Evolutionary conservation across 306 rosid genomes (phyloP).

Genomic region (cucumber (Cucumis sativus)): DNA sequence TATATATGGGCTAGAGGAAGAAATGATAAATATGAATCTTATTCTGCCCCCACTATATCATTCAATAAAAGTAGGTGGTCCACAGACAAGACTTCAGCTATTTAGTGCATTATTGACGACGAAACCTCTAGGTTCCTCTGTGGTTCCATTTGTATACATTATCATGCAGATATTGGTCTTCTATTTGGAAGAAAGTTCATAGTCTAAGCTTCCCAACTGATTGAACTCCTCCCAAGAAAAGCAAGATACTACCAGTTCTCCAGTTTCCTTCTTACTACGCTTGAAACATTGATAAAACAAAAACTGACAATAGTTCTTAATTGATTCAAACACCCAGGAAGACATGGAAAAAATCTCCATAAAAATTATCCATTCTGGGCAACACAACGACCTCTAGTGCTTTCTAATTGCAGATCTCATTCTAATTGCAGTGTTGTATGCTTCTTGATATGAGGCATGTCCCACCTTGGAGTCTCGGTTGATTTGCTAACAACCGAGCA

Average conservation of each 20-base stretch:
- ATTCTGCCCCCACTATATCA: slow-evolving; percentile 57
- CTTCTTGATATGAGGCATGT: slow-evolving; percentile 49
- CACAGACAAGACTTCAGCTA: slow-evolving; percentile 57
- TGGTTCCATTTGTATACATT: slow-evolving; percentile 95
- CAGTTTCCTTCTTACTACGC: slow-evolving; percentile 63
- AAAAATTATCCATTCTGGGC: slow-evolving; percentile 64
- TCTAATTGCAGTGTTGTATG: slow-evolving; percentile 36
- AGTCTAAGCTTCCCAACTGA: slow-evolving; percentile 46
- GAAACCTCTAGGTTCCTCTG: slow-evolving; percentile 93
- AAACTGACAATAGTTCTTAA: slow-evolving; percentile 73
- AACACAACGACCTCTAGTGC: slow-evolving; percentile 73
- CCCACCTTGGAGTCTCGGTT: slow-evolving; percentile 47
- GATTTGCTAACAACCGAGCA: slow-evolving; percentile 63
- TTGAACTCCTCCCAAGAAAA: slow-evolving; percentile 79
- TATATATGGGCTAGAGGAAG: slow-evolving; percentile 78
- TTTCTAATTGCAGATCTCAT: slow-evolving; percentile 60
- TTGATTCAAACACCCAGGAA: slow-evolving; percentile 43
- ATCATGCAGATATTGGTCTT: slow-evolving; percentile 54
- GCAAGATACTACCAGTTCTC: slow-evolving; percentile 57
- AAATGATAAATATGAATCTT: slow-evolving; percentile 77
- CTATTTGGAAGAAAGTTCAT: slow-evolving; percentile 47
- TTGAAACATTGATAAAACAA: slow-evolving; percentile 54
- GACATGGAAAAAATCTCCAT: slow-evolving; percentile 87
- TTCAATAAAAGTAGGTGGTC: slow-evolving; percentile 56
- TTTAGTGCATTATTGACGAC: slow-evolving; percentile 51